Conservation (phyloP, 192 early-diverging fungal species). For the Linnemannia exigua region DNA sequence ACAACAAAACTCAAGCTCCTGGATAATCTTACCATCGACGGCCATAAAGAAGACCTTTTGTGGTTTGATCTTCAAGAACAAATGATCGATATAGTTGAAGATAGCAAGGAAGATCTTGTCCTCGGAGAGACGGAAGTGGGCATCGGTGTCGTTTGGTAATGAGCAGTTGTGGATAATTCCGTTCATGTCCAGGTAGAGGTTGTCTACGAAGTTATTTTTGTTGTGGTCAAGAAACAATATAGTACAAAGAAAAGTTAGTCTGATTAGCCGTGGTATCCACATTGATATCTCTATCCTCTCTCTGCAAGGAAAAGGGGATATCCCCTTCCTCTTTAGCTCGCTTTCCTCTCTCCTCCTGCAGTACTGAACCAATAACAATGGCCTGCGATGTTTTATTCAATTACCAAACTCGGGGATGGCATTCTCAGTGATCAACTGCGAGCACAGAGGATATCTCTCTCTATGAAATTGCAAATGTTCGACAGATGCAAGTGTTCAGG, state of each 20-base stretch:
- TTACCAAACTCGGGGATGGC: conserved; percentile 95
- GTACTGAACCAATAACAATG: too few relatives aligned
- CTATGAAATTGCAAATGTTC: conserved; percentile 48
- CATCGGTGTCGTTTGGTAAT: conserved; percentile 92
- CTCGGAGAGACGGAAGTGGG: conserved; percentile 90
- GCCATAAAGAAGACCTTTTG: conserved; percentile 96
- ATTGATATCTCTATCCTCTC: too few relatives aligned
- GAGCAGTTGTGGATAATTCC: conserved; percentile 98
- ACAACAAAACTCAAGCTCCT: background rate
- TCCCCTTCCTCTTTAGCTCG: too few relatives aligned
- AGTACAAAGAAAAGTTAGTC: background rate
- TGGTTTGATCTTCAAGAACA: conserved; percentile 94
- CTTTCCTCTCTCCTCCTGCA: too few relatives aligned
- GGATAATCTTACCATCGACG: conserved; percentile 75
- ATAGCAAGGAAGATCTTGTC: conserved; percentile 94
- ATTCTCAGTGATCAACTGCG: conserved; percentile 91
- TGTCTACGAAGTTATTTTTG: conserved; percentile 71
- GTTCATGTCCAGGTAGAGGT: conserved; percentile 99
- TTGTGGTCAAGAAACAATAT: too few relatives aligned
- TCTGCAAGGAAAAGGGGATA: too few relatives aligned
- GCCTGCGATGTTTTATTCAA: background rate
- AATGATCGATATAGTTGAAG: conserved; percentile 96
- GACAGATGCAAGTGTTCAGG: background rate
- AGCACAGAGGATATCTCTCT: conserved; percentile 96
- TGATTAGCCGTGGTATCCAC: background rate